Evolutionary conservation across 345 rosid genomes (phyloP).

Genomic region (Salix koriyanagi): DNA sequence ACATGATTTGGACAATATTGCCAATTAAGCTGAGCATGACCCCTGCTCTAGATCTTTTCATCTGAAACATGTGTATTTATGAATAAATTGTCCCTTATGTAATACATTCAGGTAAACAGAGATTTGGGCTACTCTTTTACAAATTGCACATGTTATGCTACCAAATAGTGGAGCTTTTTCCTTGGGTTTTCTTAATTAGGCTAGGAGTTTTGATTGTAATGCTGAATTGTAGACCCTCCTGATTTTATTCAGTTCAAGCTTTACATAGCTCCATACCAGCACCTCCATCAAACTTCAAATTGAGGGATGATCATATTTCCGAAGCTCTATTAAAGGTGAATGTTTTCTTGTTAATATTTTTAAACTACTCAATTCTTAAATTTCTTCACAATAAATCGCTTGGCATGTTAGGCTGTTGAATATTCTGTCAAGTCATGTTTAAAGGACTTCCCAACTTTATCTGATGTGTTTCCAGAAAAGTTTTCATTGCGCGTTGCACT

Average conservation of each 20-base stretch:
- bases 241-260: conserved; percentile 50
- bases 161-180: neutral
- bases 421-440: neutral
- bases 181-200: neutral
- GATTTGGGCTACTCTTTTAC: neutral
- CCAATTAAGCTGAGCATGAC: neutral
- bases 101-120: neutral
- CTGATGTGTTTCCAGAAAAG: neutral
- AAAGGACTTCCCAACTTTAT: neutral
- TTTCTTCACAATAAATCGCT: neutral
- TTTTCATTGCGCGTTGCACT: neutral
- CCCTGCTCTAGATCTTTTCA: neutral
- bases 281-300: conserved; percentile 75
- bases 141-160: neutral
- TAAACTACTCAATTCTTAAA: neutral
- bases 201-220: neutral
- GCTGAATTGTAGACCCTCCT: conserved; percentile 13
- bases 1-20: neutral
- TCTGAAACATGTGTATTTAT: neutral
- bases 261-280: conserved; percentile 62
- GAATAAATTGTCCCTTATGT: neutral
- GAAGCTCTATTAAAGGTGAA: conserved; percentile 95
- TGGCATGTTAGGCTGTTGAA: neutral
- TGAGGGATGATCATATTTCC: conserved; percentile 78
- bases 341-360: neutral